Base-by-base conservation (phyloP, 352 stramenopile genomes). In the Phytophthora fragariae region DNA sequence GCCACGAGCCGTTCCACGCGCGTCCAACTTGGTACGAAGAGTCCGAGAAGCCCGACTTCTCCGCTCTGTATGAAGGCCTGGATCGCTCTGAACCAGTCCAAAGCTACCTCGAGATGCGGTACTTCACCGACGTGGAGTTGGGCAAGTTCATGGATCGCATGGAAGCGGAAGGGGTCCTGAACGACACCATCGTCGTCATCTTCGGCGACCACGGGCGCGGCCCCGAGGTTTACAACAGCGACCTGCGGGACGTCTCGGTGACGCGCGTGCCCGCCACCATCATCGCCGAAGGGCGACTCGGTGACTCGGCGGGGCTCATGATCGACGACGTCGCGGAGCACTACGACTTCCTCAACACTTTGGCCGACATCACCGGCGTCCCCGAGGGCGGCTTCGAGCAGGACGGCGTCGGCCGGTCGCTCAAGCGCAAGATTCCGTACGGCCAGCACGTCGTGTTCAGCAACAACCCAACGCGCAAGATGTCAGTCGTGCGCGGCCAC, bases 1-100 rank as follows among this genome's bases (percentile, higher is more conserved):
- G 76, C 59, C 81, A 89, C 67, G 72, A 66, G 21, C 70, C 71
- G 21, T 89, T 77, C 60, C n/a, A 41, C 11, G 44, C 73, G 1
- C 65, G 65, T 14, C 77, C 79, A 1, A 62, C 65, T 15, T 86
- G 81, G 81, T 84, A 78, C 57, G 35, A 75, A 0, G 31, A 71
- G 1, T 4, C n/a, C 1, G 65, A 77, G 12, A 65, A 81, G 11
- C 76, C 79, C 14, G 79, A 86, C 46, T 80, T 85, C 14, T 74
- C 68, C 0, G 35, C 71, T 5, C 57, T 84, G 17, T 77, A 73
- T 21, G 62, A 71, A 41, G 57, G 50, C 3, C 7, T 37, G 7
- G 19, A 60, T 5, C 31, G 44, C 14, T 14, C 31, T 3, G 24
- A 60, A 9, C 3, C 14, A 2, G 17, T 68, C 7, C 37, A 60